Conservation (phyloP, 352 stramenopile species). For the Globisporangium nodosum region DNA sequence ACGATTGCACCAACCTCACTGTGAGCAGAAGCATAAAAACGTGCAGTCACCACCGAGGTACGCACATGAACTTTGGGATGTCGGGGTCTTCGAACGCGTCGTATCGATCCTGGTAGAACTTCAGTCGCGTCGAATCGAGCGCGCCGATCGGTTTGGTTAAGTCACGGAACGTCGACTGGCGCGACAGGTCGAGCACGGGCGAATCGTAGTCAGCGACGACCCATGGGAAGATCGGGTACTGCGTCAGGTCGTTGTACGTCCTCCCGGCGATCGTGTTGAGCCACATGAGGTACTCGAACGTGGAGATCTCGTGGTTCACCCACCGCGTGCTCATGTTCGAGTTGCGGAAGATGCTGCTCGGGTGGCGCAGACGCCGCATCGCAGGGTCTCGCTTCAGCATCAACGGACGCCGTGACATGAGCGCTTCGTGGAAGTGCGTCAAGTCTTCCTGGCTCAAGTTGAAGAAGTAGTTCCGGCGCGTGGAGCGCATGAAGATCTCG, state of each 20-base stretch:
- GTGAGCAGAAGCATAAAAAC: background rate
- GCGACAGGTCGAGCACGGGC: constrained; percentile 49
- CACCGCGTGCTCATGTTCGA: constrained; percentile 63
- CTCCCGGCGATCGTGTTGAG: constrained; percentile 88
- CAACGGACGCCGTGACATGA: constrained; percentile 54
- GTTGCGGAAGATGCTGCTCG: constrained; percentile 78
- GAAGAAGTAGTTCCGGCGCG: constrained; percentile 85
- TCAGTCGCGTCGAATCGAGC: constrained; percentile 89
- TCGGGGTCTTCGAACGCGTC: constrained; percentile 84
- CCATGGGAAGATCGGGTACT: constrained; percentile 96
- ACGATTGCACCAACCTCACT: no score
- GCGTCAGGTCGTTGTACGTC: constrained; percentile 90
- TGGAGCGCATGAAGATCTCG: constrained; percentile 80
- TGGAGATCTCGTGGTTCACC: constrained; percentile 91
- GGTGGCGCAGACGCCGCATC: constrained; percentile 70
- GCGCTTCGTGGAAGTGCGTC: constrained; percentile 49
- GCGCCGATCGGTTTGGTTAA: constrained; percentile 97
- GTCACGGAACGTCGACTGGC: constrained; percentile 90
- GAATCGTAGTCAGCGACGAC: constrained; percentile 88
- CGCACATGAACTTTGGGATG: constrained; percentile 86
- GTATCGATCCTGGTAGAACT: constrained; percentile 94
- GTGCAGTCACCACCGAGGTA: background rate
- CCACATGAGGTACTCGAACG: constrained; percentile 94
- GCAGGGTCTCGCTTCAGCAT: constrained; percentile 63
- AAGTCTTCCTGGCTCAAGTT: constrained; percentile 56